phyloP scores from a whole-genome alignment of 192 early-diverging fungal genomes.

The Jimgerdemannia lactiflua region DNA sequence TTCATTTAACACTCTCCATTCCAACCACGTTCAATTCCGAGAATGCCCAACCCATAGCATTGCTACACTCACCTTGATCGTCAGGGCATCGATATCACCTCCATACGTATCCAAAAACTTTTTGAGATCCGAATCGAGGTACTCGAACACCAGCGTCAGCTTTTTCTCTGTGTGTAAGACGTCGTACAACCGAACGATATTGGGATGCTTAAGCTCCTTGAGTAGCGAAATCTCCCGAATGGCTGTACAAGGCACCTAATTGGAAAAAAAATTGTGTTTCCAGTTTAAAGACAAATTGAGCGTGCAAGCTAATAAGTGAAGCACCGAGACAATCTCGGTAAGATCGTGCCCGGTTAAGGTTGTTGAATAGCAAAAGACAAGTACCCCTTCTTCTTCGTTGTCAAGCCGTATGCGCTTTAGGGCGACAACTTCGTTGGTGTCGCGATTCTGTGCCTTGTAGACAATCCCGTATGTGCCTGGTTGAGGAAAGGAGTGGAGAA shows the following conservation, averaged over 20 bases:
- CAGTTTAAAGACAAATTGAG: background rate
- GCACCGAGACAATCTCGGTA: too few species aligned
- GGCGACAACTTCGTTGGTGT: slow-evolving; percentile 95
- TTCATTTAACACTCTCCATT: background rate
- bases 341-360: background rate
- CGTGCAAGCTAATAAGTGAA: background rate
- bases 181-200: slow-evolving; percentile 94
- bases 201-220: slow-evolving; percentile 82
- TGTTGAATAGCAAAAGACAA: background rate
- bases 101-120: slow-evolving; percentile 94
- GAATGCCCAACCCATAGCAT: background rate
- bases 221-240: slow-evolving; percentile 86
- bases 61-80: slow-evolving; percentile 71
- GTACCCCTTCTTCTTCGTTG: slow-evolving; percentile 86
- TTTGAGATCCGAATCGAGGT: slow-evolving; percentile 97
- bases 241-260: slow-evolving; percentile 77
- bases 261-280: background rate
- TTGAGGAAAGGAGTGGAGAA: background rate
- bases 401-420: slow-evolving; percentile 92
- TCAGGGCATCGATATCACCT: slow-evolving; percentile 73
- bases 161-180: slow-evolving; percentile 98
- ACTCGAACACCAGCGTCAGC: slow-evolving; percentile 98
- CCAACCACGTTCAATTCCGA: slow-evolving; percentile 1
- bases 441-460: slow-evolving; percentile 97
- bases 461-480: slow-evolving; percentile 96